Conservation (phyloP, 192 early-diverging fungal species). For the Dimargaris xerosporica region DNA sequence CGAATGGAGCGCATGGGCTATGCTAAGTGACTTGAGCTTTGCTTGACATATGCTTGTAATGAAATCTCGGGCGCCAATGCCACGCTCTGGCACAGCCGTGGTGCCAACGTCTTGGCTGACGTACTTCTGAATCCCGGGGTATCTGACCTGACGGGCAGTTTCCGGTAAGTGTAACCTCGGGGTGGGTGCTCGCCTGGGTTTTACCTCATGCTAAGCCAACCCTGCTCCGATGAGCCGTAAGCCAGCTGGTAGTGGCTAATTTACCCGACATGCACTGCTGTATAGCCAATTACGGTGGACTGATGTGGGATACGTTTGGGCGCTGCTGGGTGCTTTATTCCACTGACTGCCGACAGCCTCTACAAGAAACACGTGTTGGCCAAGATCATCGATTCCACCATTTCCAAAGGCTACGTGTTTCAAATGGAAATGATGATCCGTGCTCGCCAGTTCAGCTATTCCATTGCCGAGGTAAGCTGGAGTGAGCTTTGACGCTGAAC, state of each 20-base stretch:
- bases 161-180: slow-evolving; percentile 34
- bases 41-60: no score
- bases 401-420: slow-evolving; percentile 97
- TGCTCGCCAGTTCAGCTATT: slow-evolving; percentile 75
- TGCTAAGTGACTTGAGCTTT: no score
- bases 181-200: no score
- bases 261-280: no score
- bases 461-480: slow-evolving; percentile 52
- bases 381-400: slow-evolving; percentile 69
- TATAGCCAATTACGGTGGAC: no score
- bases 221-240: no score
- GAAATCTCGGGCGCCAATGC: no score
- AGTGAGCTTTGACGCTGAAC: slow-evolving; percentile 10
- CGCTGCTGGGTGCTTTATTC: no score
- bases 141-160: slow-evolving; percentile 89
- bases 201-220: no score
- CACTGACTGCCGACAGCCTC: slow-evolving; percentile 28
- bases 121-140: slow-evolving; percentile 76
- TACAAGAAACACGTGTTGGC: slow-evolving; percentile 86
- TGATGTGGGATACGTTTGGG: no score
- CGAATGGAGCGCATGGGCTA: no score
- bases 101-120: slow-evolving; percentile 90
- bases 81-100: slow-evolving; percentile 35
- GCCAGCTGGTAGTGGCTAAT: no score
- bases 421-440: slow-evolving; percentile 99